Conservation (phyloP, 176 grass and related monocot species). For the Rhipidocladum racemiflorum region DNA sequence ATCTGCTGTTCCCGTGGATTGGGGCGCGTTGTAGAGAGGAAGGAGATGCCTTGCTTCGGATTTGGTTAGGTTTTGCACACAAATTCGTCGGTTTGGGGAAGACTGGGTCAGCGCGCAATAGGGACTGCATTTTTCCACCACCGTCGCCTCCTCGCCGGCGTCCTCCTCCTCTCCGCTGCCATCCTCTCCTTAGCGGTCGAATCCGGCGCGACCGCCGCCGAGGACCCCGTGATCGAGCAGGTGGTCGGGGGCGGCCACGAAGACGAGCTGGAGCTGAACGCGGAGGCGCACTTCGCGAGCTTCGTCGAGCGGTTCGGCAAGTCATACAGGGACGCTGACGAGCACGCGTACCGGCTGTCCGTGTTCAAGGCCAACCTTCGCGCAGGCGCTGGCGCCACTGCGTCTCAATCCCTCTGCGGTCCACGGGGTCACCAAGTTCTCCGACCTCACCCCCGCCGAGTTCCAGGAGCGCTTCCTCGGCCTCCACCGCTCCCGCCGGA, state of each 20-base stretch:
- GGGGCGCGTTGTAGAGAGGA: no score
- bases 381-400: constrained; percentile 64
- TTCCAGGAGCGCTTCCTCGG: constrained; percentile 83
- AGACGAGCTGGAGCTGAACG: constrained; percentile 42
- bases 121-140: no score
- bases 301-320: constrained; percentile 65
- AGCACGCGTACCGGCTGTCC: constrained; percentile 59
- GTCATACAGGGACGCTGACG: constrained; percentile 54
- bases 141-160: constrained; percentile 7
- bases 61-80: no score
- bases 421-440: constrained; percentile 91
- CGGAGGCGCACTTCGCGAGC: constrained; percentile 67
- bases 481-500: constrained; percentile 36
- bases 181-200: not conserved
- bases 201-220: not conserved
- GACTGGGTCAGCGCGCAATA: no score
- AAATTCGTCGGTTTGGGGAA: no score
- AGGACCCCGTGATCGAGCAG: constrained; percentile 68
- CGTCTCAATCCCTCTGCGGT: constrained; percentile 69
- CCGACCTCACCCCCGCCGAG: constrained; percentile 85
- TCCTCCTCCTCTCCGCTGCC: constrained; percentile 26
- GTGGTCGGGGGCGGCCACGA: constrained; percentile 39
- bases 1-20: no score
- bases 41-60: no score
- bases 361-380: constrained; percentile 66